Base-by-base conservation (phyloP, 148 eudicot species). In the Limonium bicolor region DNA sequence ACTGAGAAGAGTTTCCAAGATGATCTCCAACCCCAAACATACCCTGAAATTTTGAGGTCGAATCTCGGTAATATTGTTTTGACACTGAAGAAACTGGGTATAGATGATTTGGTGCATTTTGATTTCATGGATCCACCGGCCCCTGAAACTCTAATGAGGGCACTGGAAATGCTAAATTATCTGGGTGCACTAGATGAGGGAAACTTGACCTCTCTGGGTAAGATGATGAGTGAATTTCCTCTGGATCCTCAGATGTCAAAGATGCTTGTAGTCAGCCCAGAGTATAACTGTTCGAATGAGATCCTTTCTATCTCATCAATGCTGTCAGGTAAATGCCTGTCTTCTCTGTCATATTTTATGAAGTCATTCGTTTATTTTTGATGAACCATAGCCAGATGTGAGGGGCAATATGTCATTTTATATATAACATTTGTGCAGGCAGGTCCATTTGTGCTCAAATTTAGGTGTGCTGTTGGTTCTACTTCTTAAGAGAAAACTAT, bases 281-380 rank as follows among this genome's bases (percentile, higher is more conserved):
- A 77, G 41, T 76, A 71, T 26, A 80, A 80, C 53, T 80, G 92
- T 48, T 80, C 83, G 20, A 81, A 80, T 42, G 86, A 80, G 46
- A 74, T 80, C 27, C 72, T 86, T 33, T 82, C 92, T 12, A 61
- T 85, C 34, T 71, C 92, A 3, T 90, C 95, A 16, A 80, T 80
- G 92, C 92, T 85, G 44, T 85, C 95, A 69, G 86, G 82, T 78
- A 62, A n/a, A n/a, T n/a, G n/a, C n/a, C n/a, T n/a, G n/a, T n/a
- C n/a, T n/a, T n/a, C n/a, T n/a, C n/a, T n/a, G n/a, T n/a, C n/a
- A n/a, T n/a, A n/a, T n/a, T n/a, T n/a, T n/a, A n/a, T n/a, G n/a
- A n/a, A n/a, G n/a, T n/a, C n/a, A n/a, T n/a, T n/a, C n/a, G n/a
- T n/a, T n/a, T n/a, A n/a, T n/a, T 17, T 31, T 42, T 35, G n/a